Evolutionary conservation across 2,329 filamentous ascomycete species (phyloP).

Genomic region (Sarocladium strictum): DNA sequence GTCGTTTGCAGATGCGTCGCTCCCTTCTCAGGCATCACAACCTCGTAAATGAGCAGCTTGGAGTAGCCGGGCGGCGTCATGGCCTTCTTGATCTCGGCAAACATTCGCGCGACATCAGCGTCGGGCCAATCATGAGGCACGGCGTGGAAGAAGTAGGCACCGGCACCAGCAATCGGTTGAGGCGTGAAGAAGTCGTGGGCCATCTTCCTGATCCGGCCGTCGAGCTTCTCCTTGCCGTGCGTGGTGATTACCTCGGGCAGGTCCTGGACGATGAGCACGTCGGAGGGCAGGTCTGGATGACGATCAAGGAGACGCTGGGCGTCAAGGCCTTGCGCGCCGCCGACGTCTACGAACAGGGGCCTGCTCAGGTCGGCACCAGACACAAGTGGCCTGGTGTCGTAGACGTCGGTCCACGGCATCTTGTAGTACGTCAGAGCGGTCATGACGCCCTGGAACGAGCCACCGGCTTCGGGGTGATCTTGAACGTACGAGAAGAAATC

Average conservation of each 20-base stretch:
- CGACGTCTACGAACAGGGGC: conserved; percentile 30
- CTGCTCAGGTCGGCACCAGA: conserved; percentile 14
- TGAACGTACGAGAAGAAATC: conserved; percentile 26
- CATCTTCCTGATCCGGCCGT: conserved; percentile 14
- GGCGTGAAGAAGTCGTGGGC: conserved; percentile 19
- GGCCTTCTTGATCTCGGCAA: conserved; percentile 23
- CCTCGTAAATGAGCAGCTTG: conserved; percentile 28
- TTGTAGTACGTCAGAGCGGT: conserved; percentile 26
- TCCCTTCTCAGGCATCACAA: conserved; percentile 24
- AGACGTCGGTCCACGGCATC: conserved; percentile 28
- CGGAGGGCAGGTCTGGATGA: conserved; percentile 25
- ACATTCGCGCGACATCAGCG: conserved; percentile 21
- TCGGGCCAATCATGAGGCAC: conserved; percentile 33
- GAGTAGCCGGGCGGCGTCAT: conserved; percentile 29
- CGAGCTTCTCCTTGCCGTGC: conserved; percentile 15
- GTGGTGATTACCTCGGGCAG: conserved; percentile 28
- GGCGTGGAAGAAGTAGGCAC: conserved; percentile 29
- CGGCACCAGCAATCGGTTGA: conserved; percentile 19
- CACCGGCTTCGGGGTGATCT: conserved; percentile 19
- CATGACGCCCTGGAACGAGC: conserved; percentile 28
- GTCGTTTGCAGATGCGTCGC: conserved; percentile 23
- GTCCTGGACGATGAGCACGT: conserved; percentile 30
- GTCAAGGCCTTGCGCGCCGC: conserved; percentile 31
- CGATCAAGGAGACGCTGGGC: conserved; percentile 22
- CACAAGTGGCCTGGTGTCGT: conserved; percentile 18